phyloP scores from a whole-genome alignment of 2,329 filamentous ascomycete genomes.

The Calonectria pauciramosa region DNA sequence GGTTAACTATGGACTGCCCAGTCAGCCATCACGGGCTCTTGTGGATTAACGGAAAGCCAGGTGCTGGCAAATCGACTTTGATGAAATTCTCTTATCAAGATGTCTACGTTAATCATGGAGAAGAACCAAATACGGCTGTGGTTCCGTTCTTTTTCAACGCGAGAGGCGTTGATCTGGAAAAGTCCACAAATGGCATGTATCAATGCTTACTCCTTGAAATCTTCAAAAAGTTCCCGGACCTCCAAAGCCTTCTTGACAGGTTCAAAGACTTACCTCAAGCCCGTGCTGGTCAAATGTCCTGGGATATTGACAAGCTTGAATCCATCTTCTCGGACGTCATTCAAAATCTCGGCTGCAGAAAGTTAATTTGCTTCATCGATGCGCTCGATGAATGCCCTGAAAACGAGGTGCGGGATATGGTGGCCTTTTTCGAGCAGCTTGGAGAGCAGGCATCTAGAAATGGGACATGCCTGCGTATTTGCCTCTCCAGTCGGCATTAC shows the following conservation, averaged over 20 bases:
- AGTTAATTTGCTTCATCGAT: conserved; percentile 49
- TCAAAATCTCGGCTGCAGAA: fast-evolving
- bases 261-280: not conserved
- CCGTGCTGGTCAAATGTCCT: not conserved
- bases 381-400: conserved; percentile 65
- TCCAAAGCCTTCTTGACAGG: not conserved
- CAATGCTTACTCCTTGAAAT: not conserved
- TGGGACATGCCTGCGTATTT: conserved; percentile 47
- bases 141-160: conserved; percentile 8
- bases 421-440: conserved; percentile 56
- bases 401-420: conserved; percentile 55
- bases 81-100: not conserved
- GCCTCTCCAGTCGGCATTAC: conserved; percentile 64
- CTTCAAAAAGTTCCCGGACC: not conserved
- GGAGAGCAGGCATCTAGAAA: conserved; percentile 43
- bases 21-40: not conserved
- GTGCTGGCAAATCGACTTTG: conserved; percentile 5
- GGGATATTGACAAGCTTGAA: conserved; percentile 7
- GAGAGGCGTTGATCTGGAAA: not conserved
- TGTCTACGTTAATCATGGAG: too few relatives aligned
- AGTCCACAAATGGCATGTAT: not conserved
- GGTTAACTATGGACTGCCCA: not conserved
- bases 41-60: conserved; percentile 10
- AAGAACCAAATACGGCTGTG: not conserved
- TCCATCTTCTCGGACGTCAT: not conserved